These are phyloP conservation scores for Colletotrichum australisinense DNA, from an alignment of 2,329 filamentous ascomycete species.

Conservation along the genomic window DNA sequence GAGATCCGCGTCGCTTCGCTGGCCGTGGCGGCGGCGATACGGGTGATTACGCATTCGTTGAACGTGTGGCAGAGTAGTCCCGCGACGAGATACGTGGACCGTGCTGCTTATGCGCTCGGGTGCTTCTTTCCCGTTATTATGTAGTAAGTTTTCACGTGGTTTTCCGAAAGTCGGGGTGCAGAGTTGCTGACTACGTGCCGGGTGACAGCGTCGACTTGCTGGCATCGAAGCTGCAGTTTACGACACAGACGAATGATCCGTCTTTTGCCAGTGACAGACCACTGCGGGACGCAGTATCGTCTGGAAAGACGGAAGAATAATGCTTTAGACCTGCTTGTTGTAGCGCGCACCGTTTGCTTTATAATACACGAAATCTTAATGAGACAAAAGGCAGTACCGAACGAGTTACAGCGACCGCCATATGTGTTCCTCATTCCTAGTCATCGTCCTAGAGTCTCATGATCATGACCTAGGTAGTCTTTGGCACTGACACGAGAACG, in stretches of 20 bases:
- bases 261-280: neutral
- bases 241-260: neutral
- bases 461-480: no score
- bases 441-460: no score
- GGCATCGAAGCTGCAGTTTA: neutral
- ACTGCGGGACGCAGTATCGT: neutral
- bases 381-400: no score
- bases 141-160: neutral
- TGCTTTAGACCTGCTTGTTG: neutral
- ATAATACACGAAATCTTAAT: neutral
- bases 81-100: neutral
- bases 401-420: no score
- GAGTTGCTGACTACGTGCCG: neutral
- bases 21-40: neutral
- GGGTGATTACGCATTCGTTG: neutral
- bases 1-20: neutral
- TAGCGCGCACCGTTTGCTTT: neutral
- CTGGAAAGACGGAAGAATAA: neutral
- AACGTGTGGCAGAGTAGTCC: neutral
- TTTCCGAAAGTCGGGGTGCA: neutral
- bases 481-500: no score
- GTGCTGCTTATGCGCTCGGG: neutral
- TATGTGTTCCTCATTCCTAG: no score
- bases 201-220: neutral
- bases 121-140: neutral